phyloP scores from a whole-genome alignment of 73 alveolate genomes.

The Paramecium caudatum region DNA sequence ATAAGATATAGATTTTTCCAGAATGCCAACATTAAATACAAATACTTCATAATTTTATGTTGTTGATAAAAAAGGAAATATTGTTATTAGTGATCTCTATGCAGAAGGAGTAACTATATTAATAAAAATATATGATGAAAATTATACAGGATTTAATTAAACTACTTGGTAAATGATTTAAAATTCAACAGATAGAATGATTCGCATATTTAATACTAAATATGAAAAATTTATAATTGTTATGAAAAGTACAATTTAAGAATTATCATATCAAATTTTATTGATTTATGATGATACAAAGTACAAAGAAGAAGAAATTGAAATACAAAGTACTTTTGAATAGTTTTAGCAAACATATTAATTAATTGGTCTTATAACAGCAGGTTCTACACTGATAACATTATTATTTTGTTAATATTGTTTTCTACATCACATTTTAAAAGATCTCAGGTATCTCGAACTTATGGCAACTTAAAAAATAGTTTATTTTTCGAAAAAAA shows the following conservation, averaged over 20 bases:
- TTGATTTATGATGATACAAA: background rate
- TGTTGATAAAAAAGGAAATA: background rate
- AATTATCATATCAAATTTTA: background rate
- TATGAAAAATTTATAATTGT: background rate
- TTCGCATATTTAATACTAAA: background rate
- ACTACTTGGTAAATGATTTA: background rate
- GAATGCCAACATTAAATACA: conserved; percentile 1
- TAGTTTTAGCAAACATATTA: background rate
- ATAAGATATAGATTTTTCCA: conserved; percentile 22
- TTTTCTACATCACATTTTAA: background rate
- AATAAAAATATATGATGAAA: conserved; percentile 7
- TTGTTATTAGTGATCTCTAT: conserved; percentile 3
- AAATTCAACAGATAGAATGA: background rate
- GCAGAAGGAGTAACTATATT: background rate
- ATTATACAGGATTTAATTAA: conserved; percentile 15
- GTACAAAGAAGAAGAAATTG: background rate
- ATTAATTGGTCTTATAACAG: background rate
- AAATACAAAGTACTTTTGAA: background rate
- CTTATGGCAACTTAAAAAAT: conserved; percentile 10
- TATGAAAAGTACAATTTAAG: background rate
- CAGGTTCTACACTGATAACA: background rate
- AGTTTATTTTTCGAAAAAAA: background rate
- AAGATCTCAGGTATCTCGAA: background rate
- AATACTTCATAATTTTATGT: conserved; percentile 22
- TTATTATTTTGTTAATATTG: background rate